Conservation (phyloP, 257 asterid genomes). For the Euphrasia confusa region DNA sequence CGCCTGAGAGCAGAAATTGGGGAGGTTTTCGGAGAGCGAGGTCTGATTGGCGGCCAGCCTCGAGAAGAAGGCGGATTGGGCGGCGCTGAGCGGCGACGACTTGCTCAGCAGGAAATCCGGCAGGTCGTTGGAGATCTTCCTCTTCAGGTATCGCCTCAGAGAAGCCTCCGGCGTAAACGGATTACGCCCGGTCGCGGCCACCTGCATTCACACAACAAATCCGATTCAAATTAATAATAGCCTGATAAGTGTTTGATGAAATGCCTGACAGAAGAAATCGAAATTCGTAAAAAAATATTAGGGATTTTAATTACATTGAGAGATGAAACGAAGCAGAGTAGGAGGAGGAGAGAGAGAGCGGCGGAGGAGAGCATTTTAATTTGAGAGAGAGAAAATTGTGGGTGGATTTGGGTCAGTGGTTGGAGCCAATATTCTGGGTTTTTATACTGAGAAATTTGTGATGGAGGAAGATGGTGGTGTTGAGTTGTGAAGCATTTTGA, state of each 20-base stretch:
- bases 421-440: not conserved
- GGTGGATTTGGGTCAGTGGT: constrained; percentile 28
- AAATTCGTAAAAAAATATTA: not conserved
- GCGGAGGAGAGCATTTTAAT: constrained; percentile 32
- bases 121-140: constrained; percentile 49
- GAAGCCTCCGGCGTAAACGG: constrained; percentile 63
- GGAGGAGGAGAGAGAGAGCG: constrained; percentile 22
- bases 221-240: not conserved
- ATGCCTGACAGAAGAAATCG: not conserved
- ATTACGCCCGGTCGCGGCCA: constrained; percentile 31
- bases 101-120: constrained; percentile 46
- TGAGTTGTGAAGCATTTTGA: constrained; percentile 2
- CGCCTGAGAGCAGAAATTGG: constrained; percentile 56
- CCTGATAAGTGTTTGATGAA: constrained; percentile 8
- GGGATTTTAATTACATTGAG: constrained; percentile 25
- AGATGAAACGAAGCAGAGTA: constrained; percentile 17
- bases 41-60: constrained; percentile 53
- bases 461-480: not conserved
- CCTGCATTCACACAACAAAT: constrained; percentile 40
- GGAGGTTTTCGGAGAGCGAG: constrained; percentile 54
- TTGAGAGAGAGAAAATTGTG: constrained; percentile 32
- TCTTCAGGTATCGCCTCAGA: constrained; percentile 56
- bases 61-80: constrained; percentile 46
- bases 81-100: constrained; percentile 59
- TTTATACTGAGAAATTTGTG: not conserved